A percentile compares a stretch with the other conserved stretches of the same genome.
Evolutionary conservation across 2,329 filamentous ascomycete species (phyloP).

Genomic region (Fusarium succisae): DNA sequence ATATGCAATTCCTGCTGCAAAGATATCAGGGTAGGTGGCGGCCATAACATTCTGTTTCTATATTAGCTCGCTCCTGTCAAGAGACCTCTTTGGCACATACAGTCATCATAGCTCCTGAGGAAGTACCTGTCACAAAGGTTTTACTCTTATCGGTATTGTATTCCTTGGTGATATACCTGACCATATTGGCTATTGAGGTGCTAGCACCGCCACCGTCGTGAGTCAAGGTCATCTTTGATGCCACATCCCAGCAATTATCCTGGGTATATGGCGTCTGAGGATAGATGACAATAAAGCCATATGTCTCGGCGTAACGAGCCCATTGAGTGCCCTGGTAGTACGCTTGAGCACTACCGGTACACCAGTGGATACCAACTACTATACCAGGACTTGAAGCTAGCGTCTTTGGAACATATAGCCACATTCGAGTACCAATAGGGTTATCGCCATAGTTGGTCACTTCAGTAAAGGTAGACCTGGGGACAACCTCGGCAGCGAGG

Average conservation of each 20-base stretch:
- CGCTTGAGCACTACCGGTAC: conserved; percentile 61
- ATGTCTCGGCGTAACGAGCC: conserved; percentile 60
- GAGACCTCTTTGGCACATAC: background rate
- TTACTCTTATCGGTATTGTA: conserved; percentile 59
- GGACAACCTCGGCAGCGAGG: conserved; percentile 27
- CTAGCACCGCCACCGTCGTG: conserved; percentile 62
- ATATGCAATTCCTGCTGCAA: conserved; percentile 61
- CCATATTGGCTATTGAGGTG: conserved; percentile 64
- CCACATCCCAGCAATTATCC: conserved; percentile 68
- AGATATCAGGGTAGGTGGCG: conserved; percentile 64
- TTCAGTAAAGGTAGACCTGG: conserved; percentile 32
- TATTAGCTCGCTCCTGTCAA: conserved; percentile 17
- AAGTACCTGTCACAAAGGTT: conserved; percentile 57
- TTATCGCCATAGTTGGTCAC: conserved; percentile 32
- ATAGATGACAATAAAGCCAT: conserved; percentile 65
- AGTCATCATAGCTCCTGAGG: conserved; percentile 40
- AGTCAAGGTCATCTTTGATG: conserved; percentile 58
- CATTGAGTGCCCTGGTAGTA: conserved; percentile 63
- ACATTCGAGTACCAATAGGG: conserved; percentile 33
- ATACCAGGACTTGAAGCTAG: conserved; percentile 56
- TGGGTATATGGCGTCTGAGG: conserved; percentile 50
- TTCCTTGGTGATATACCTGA: conserved; percentile 56
- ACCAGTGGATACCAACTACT: conserved; percentile 66
- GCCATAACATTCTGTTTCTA: conserved; percentile 54
- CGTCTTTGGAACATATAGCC: conserved; percentile 49